These are phyloP conservation scores for Lentinula lateritia DNA, from an alignment of 768 basidiomycete species.

Conservation along the genomic window DNA sequence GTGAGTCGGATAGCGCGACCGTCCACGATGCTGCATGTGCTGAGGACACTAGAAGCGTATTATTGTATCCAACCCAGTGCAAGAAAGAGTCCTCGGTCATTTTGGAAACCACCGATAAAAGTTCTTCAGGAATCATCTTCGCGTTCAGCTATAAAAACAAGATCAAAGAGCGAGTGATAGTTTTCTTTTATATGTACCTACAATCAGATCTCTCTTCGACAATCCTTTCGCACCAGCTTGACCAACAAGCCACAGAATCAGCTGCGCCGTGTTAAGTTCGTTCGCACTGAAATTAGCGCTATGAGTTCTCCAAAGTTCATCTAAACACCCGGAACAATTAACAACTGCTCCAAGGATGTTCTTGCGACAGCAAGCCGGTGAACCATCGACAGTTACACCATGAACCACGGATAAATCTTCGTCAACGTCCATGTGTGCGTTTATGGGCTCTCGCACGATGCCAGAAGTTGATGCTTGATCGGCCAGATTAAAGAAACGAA, in stretches of 20 bases:
- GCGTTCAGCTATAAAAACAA: constrained; percentile 14
- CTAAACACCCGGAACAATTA: constrained; percentile 41
- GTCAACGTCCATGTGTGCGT: constrained; percentile 10
- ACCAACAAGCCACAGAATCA: constrained; percentile 30
- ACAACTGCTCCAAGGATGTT: constrained; percentile 25
- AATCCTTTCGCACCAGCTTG: constrained; percentile 33
- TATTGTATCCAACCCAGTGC: constrained; percentile 63
- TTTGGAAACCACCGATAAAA: constrained; percentile 28
- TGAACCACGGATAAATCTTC: constrained; percentile 26
- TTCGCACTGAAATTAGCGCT: constrained; percentile 20
- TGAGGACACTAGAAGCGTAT: constrained; percentile 51
- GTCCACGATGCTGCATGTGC: constrained; percentile 49
- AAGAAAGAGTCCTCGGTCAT: constrained; percentile 44
- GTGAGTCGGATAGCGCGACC: constrained; percentile 43
- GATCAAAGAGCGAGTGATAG: neutral
- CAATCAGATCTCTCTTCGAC: constrained; percentile 30
- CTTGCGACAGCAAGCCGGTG: constrained; percentile 43
- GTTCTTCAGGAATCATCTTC: constrained; percentile 10
- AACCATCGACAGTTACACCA: constrained; percentile 36
- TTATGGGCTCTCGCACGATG: neutral
- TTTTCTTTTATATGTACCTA: constrained; percentile 15
- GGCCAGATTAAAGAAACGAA: constrained; percentile 29
- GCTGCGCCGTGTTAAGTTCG: constrained; percentile 22
- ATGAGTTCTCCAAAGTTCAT: constrained; percentile 31
- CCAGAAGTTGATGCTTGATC: constrained; percentile 11